Percentiles rank a stretch among this genome's conserved stretches.
These are phyloP conservation scores for Fusarium pseudoanthophilum DNA, from an alignment of 2,329 filamentous ascomycete species.

Conservation along the genomic window DNA sequence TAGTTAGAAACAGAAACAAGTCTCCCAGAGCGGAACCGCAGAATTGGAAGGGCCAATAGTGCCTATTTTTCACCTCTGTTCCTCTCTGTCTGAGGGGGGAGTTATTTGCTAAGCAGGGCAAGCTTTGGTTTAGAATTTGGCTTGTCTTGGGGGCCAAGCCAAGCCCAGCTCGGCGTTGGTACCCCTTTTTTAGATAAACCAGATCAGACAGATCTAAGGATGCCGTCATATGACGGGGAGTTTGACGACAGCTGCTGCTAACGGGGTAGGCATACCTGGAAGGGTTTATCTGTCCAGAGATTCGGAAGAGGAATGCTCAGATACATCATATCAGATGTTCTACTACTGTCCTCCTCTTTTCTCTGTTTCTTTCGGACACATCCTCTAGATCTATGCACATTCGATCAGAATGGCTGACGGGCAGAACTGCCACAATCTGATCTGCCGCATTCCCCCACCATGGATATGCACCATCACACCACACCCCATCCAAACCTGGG, in stretches of 20 bases:
- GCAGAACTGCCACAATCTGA: constrained; percentile 30
- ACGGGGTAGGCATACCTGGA: background rate
- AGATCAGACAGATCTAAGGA: constrained; percentile 36
- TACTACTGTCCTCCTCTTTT: background rate
- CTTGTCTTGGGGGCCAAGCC: constrained; percentile 12
- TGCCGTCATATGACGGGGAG: constrained; percentile 39
- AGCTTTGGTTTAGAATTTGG: constrained; percentile 7
- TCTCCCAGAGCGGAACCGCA: constrained; percentile 35
- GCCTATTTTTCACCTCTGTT: background rate
- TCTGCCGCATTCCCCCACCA: constrained; percentile 34
- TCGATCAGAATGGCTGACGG: constrained; percentile 11
- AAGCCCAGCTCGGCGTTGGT: constrained; percentile 12
- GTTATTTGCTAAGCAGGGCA: background rate
- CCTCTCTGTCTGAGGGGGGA: background rate
- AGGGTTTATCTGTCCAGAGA: background rate
- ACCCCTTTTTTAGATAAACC: constrained; percentile 28
- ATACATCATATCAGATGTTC: background rate
- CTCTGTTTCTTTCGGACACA: background rate
- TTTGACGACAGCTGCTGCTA: constrained; percentile 16
- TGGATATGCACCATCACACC: constrained; percentile 6
- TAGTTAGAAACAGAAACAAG: constrained; percentile 2
- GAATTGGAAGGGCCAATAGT: background rate
- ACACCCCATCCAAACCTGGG: background rate
- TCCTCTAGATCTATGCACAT: background rate
- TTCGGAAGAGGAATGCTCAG: background rate